These are phyloP conservation scores for Jaltomata sinuosa DNA, from an alignment of 257 asterid species.

Conservation along the genomic window DNA sequence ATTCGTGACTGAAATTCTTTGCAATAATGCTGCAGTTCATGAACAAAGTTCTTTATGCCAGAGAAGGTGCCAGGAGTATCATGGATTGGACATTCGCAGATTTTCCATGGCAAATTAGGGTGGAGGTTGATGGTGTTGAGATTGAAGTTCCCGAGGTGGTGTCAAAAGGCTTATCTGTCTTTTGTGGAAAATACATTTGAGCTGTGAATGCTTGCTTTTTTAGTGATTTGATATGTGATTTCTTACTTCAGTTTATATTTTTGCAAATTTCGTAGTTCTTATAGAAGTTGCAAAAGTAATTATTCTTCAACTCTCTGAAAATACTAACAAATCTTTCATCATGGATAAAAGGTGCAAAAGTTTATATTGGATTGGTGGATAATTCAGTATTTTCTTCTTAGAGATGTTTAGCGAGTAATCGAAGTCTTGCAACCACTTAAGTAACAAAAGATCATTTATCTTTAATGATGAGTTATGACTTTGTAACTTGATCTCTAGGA, in stretches of 20 bases:
- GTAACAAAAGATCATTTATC: background rate
- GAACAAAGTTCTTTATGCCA: constrained; percentile 98
- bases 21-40: constrained; percentile 63
- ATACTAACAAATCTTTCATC: background rate
- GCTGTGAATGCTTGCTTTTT: background rate
- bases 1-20: background rate
- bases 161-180: background rate
- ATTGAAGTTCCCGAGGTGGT: constrained; percentile 97
- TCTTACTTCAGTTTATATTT: background rate
- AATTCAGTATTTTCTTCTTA: background rate
- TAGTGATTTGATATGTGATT: background rate
- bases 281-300: background rate
- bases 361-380: background rate
- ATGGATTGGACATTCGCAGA: constrained; percentile 91
- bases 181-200: background rate
- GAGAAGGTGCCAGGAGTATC: constrained; percentile 95
- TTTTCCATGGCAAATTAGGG: constrained; percentile 90
- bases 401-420: background rate
- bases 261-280: background rate
- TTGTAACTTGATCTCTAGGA: constrained; percentile 34
- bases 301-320: background rate
- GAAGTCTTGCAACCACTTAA: background rate
- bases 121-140: constrained; percentile 93
- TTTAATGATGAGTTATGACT: background rate
- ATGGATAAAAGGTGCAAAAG: background rate